Conservation (phyloP, 129 eudicot species). For the Tanacetum coccineum region DNA sequence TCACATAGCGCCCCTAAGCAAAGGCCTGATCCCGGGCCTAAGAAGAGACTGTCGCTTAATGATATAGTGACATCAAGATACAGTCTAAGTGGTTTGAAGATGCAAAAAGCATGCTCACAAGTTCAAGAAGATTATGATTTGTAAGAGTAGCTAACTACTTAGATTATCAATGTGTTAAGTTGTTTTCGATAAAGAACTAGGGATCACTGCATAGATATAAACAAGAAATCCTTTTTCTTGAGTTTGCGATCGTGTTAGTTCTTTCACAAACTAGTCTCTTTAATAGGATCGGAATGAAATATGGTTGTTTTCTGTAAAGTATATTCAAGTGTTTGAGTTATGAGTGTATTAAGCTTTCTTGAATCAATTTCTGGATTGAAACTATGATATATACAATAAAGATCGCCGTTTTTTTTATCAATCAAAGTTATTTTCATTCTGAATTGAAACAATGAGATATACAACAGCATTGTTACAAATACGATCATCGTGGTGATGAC, state of each 20-base stretch:
- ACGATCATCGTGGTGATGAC: too few relatives aligned
- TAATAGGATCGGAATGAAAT: conserved; percentile 25
- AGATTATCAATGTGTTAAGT: not conserved
- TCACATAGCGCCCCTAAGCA: conserved; percentile 91
- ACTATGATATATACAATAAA: not conserved
- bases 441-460: too few relatives aligned
- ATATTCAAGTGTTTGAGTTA: conserved; percentile 20
- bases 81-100: conserved; percentile 83
- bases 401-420: not conserved
- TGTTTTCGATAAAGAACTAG: conserved; percentile 18
- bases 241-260: conserved; percentile 15
- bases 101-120: conserved; percentile 64
- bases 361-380: conserved; percentile 11
- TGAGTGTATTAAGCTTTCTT: conserved; percentile 28
- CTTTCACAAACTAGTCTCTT: too few relatives aligned
- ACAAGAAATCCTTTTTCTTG: conserved; percentile 38
- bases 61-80: conserved; percentile 83
- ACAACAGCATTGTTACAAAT: too few relatives aligned
- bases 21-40: conserved; percentile 66
- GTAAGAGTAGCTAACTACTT: conserved; percentile 19
- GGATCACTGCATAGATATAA: conserved; percentile 38
- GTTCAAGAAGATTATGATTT: conserved; percentile 52
- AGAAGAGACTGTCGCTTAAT: conserved; percentile 61
- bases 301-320: conserved; percentile 44
- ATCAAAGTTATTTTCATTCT: too few relatives aligned